These are phyloP conservation scores for Penicillium paradoxum DNA, from an alignment of 495 filamentous ascomycete species.

Conservation along the genomic window DNA sequence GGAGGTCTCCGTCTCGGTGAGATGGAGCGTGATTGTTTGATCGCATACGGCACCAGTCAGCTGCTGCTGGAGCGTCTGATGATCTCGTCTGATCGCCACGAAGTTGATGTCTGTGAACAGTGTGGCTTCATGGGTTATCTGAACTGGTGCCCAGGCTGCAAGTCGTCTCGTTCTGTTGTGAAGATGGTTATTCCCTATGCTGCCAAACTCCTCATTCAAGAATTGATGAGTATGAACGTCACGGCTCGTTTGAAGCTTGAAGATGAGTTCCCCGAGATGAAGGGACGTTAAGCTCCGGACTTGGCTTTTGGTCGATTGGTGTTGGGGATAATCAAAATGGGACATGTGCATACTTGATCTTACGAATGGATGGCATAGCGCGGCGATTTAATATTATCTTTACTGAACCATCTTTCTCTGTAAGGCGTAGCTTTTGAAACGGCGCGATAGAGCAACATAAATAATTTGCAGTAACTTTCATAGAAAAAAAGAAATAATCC, in stretches of 20 bases:
- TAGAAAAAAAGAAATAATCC: neutral
- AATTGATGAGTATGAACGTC: constrained; percentile 96
- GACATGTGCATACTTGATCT: constrained; percentile 16
- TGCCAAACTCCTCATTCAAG: constrained; percentile 93
- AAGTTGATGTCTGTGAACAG: constrained; percentile 85
- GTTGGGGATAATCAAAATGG: constrained; percentile 14
- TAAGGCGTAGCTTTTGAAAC: neutral
- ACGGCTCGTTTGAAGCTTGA: constrained; percentile 78
- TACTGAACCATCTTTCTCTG: neutral
- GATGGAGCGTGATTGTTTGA: constrained; percentile 98
- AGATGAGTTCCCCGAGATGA: constrained; percentile 76
- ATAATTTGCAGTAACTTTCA: neutral
- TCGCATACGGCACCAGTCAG: constrained; percentile 91
- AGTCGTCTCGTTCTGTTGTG: constrained; percentile 70
- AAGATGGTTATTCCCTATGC: constrained; percentile 98
- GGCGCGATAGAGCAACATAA: neutral
- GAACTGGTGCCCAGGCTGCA: constrained; percentile 88
- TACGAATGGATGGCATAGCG: constrained; percentile 29
- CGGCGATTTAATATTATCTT: constrained; percentile 22
- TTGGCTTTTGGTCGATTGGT: neutral
- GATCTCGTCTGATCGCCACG: constrained; percentile 83
- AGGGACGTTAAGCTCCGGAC: constrained; percentile 25
- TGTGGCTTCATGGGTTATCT: constrained; percentile 94
- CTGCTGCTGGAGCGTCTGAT: constrained; percentile 91
- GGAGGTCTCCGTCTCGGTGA: constrained; percentile 93